phyloP scores from a whole-genome alignment of 2,329 filamentous ascomycete species.

The Cladophialophora carrionii region DNA sequence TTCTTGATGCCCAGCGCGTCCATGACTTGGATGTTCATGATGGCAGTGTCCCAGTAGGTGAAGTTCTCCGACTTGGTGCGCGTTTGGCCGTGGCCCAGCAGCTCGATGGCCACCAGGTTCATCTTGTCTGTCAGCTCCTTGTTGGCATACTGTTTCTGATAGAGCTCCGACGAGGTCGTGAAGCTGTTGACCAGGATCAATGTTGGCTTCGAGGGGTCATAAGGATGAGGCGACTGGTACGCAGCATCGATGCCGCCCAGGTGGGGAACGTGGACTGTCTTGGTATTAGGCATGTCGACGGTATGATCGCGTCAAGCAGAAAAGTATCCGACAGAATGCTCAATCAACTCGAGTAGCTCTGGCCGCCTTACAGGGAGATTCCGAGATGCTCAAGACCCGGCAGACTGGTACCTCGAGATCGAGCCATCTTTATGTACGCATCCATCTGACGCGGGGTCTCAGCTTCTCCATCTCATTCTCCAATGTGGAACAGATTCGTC shows the following conservation, averaged over 20 bases:
- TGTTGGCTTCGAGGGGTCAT: conserved; percentile 58
- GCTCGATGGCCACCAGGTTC: conserved; percentile 59
- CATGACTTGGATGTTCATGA: conserved; percentile 49
- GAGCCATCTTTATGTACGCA: background rate
- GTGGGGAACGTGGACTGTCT: conserved; percentile 53
- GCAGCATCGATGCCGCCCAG: conserved; percentile 55
- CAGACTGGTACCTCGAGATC: background rate
- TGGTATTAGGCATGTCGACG: conserved; percentile 29
- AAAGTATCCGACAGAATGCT: background rate
- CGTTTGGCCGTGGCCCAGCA: conserved; percentile 58
- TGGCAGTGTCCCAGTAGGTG: conserved; percentile 60
- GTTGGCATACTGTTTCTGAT: conserved; percentile 47
- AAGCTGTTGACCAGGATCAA: conserved; percentile 58
- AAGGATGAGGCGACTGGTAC: conserved; percentile 51
- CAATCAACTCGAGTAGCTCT: background rate
- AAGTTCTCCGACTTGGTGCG: conserved; percentile 49
- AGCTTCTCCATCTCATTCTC: background rate
- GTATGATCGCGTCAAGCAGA: background rate
- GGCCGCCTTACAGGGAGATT: background rate
- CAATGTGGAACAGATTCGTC: background rate
- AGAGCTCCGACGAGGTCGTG: conserved; percentile 54
- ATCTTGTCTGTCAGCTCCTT: conserved; percentile 44
- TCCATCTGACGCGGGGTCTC: background rate
- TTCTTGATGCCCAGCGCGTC: conserved; percentile 38
- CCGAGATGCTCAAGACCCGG: background rate